Base-by-base conservation (phyloP, 331 rosid genomes). In the Acacia concinna region DNA sequence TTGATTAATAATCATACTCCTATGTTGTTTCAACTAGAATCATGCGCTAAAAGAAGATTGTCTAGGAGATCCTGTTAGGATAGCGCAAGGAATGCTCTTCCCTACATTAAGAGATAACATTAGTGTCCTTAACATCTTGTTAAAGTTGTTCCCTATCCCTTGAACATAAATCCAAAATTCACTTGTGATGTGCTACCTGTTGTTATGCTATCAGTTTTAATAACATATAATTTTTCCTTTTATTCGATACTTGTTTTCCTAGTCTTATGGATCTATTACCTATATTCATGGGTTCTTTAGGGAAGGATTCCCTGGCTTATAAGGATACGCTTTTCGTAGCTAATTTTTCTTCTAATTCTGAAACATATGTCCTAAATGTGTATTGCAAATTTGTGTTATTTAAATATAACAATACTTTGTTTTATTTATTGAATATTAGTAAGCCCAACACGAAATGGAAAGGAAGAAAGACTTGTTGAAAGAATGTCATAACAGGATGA, bases 341-440 rank as follows among this genome's bases (percentile, higher is more conserved):
- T 43, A 25, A 12, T 43, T 68, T 41, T 43, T 46, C 47, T 67
- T 8, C 20, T n/a, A 59, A 49, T 21, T 75, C 54, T 64, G 31
- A 44, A 75, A 67, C 64, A 30, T 71, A 37, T 54, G 31, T 72
- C 60, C 71, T 30, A 57, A 49, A 35, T 46, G 60, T 68, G 20
- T 52, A 38, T 40, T 57, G 8, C 59, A 76, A 21, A 47, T 79
- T 12, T 35, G 67, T 68, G 56, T n/a, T 78, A 51, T 57, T 21
- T 68, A n/a, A 23, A 6, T 68, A 68, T 25, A 27, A 41, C 41
- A 68, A 38, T 23, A 13, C 41, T 38, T 41, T 41, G 13, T 81
- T 79, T 15, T 71, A 74, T 77, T 75, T 75, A 76, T 21, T 81
- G 81, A 62, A 85, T 77, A 38, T 79, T 75, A 92, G 98, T 89